Base-by-base conservation (phyloP, 2,329 filamentous ascomycete genomes). In the Talaromyces piceae region DNA sequence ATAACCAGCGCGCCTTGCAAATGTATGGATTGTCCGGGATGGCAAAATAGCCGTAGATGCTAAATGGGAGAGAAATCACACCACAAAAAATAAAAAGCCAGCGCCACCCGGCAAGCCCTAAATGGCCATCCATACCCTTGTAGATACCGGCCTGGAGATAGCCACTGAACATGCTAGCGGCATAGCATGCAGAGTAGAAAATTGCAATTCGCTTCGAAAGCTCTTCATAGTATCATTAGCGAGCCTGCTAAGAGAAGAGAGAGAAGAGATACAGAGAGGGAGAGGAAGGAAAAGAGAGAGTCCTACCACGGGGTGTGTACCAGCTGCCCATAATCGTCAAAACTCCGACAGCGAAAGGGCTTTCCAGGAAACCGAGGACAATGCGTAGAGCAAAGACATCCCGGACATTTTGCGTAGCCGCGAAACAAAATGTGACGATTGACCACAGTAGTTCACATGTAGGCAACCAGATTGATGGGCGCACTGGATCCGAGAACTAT, bases 1-100 rank as follows among this genome's bases (percentile, higher is more conserved):
- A 55, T 52, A 60, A 52, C 57, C 57, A 60, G 41, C 51, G 45
- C 20, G 51, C 54, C 41, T 49, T 51, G 23, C 51, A 51, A 37
- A 71, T 61, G 47, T 61, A 72, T 56, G 65, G 65, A 23, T 64
- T 62, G 41, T 67, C 65, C 2, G 64, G 64, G 11, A 66, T 52
- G 58, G 64, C 63, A 47, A 61, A 55, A 33, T 63, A 61, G 5
- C 63, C 63, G 18, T 54, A 56, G 4, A 54, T 27, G 27, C 61
- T 63, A 53, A 63, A 64, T 1, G 62, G 54, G 2, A 66, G 55
- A 1, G 60, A 60, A 46, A 63, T 63, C 28, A 67, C 58, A 5
- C 59, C 59, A 45, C 64, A 64, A 51, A 66, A 60, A 16, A 67
- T 60, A 51, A 66, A 64, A 11, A 60, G 52, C 58, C 58, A 60